phyloP scores from a whole-genome alignment of 805 yeast species.

The Saccharomycopsis fibuligera region DNA sequence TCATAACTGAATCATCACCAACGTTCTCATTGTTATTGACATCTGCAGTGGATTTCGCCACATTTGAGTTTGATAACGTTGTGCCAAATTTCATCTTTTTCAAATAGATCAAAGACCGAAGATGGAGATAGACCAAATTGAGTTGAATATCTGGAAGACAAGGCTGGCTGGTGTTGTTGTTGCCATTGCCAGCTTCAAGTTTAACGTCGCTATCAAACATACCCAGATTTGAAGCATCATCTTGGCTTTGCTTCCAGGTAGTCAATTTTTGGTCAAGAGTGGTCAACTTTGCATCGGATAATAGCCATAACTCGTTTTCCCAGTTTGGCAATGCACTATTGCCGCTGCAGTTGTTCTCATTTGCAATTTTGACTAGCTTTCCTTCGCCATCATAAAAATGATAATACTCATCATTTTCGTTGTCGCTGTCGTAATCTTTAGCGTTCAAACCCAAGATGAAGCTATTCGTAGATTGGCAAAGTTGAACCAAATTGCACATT shows the following conservation, averaged over 20 bases:
- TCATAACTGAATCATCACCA: not conserved
- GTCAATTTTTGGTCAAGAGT: constrained; percentile 4
- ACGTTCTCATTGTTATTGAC: not conserved
- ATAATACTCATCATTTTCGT: not conserved
- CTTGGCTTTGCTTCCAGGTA: constrained; percentile 6
- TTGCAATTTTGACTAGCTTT: not conserved
- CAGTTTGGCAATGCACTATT: constrained; percentile 3
- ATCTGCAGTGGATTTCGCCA: too few species aligned
- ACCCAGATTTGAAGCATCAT: too few species aligned
- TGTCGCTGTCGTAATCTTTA: not conserved
- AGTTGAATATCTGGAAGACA: constrained; percentile 38
- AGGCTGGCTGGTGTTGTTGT: constrained; percentile 8
- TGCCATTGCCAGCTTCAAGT: constrained; percentile 7
- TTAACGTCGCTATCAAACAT: not conserved
- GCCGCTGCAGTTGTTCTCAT: not conserved
- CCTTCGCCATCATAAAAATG: not conserved
- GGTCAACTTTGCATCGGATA: constrained; percentile 7
- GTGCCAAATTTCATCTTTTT: constrained; percentile 23
- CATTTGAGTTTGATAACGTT: not conserved
- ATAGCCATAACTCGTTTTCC: constrained; percentile 15
- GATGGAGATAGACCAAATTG: constrained; percentile 37
- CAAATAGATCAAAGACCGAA: constrained; percentile 37
- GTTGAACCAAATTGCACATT: constrained; percentile 29
- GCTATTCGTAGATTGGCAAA: constrained; percentile 28
- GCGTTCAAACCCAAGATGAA: constrained; percentile 1